phyloP scores from a whole-genome alignment of 2,329 filamentous ascomycete genomes.

The Hirsutella minnesotensis region DNA sequence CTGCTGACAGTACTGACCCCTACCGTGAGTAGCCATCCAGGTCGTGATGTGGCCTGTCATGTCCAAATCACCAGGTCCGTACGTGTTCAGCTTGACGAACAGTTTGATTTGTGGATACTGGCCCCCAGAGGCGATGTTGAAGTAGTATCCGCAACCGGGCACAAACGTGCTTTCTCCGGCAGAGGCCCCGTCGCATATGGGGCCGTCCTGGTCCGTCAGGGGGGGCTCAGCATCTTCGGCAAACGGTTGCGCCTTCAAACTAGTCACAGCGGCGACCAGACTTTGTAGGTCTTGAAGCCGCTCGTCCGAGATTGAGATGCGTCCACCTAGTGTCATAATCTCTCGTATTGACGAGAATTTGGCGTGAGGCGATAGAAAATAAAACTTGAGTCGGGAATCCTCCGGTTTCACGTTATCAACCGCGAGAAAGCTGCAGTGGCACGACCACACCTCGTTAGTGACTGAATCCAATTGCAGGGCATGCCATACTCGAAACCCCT shows the following conservation, averaged over 20 bases:
- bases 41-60: neutral
- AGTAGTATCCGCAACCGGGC: neutral
- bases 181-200: neutral
- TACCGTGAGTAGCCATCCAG: conserved; percentile 1
- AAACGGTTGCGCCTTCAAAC: neutral
- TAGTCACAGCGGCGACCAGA: neutral
- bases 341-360: neutral
- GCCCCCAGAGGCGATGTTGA: neutral
- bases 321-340: neutral
- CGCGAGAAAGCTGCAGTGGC: neutral
- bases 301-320: neutral
- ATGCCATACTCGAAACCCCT: too few relatives aligned
- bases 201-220: neutral
- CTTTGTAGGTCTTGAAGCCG: neutral
- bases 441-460: neutral
- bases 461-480: neutral
- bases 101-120: conserved; percentile 1
- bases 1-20: neutral
- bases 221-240: neutral
- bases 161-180: neutral
- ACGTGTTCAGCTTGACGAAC: conserved; percentile 1
- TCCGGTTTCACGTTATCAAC: neutral
- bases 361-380: neutral
- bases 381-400: neutral
- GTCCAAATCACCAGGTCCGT: conserved; percentile 2